Evolutionary conservation across 108 stramenopile genomes (phyloP).

Genomic region (Fistulifera pelliculosa): DNA sequence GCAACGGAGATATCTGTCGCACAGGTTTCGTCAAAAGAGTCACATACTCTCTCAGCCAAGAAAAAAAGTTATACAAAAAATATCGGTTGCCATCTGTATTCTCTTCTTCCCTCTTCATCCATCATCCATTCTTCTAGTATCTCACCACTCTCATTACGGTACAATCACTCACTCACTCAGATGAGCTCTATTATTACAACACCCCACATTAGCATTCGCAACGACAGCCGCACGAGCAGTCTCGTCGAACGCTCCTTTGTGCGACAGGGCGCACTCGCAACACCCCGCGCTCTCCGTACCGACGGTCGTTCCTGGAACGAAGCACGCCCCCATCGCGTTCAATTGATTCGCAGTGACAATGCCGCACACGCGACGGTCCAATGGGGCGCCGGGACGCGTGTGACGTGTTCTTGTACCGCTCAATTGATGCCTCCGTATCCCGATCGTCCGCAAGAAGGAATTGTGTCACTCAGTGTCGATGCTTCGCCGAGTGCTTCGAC

Average conservation of each 20-base stretch:
- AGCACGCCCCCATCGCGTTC: conserved; percentile 55
- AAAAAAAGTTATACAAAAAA: too few species aligned
- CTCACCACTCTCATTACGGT: too few species aligned
- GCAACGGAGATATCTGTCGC: too few species aligned
- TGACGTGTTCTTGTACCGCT: conserved; percentile 39
- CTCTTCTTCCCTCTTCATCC: too few species aligned
- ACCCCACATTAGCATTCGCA: conserved; percentile 34
- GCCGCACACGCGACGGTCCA: conserved; percentile 55
- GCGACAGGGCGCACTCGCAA: conserved; percentile 34
- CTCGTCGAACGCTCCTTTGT: conserved; percentile 62
- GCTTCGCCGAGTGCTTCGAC: conserved; percentile 78
- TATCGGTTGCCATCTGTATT: too few species aligned
- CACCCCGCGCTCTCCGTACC: conserved; percentile 29
- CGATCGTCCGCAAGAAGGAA: conserved; percentile 85
- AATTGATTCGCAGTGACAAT: conserved; percentile 57
- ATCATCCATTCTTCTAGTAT: too few species aligned
- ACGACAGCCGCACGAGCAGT: conserved; percentile 44
- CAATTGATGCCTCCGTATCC: conserved; percentile 63
- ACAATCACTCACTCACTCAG: too few species aligned
- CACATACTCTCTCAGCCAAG: too few species aligned
- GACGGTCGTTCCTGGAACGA: conserved; percentile 61
- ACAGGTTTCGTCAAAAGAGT: too few species aligned
- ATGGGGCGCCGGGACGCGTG: conserved; percentile 57
- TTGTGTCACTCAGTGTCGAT: conserved; percentile 74
- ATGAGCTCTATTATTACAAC: background rate